Base-by-base conservation (phyloP, 441 rosid species). In the Oxalis stricta region DNA sequence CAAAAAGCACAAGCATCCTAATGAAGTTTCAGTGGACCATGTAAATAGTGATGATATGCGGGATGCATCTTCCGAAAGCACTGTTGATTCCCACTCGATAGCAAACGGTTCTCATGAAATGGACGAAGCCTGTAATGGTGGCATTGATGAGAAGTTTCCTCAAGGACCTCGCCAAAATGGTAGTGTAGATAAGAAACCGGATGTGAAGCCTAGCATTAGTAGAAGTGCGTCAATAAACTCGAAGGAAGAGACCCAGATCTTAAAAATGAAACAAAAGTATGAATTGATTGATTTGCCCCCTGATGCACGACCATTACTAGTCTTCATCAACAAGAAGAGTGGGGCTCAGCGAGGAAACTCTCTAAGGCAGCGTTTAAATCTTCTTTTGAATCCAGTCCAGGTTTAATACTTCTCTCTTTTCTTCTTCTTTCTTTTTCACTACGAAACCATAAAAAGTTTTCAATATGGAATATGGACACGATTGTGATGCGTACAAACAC, bases 281-380 rank as follows among this genome's bases (percentile, higher is more conserved):
- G 96, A 85, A 65, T 58, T 91, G 64, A 66, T 71, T 47, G 94
- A 91, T 53, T 65, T 91, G 48, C 94, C 93, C 52, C 58, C 86
- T n/a, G 96, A 85, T 68, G 73, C 94, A 50, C 78, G 96, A 54
- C 93, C 93, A 1, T 68, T 89, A 63, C 54, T 89, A 58, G 98
- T 85, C 65, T 89, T 89, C 60, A 71, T 85, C 56, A 85, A 89
- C 63, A 85, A 89, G 71, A 85, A 85, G 72, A 89, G 96, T 64
- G 98, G 96, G 46, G 98, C 96, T 47, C 94, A 82, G 48, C 80
- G 78, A 31, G 96, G 98, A 36, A 86, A 70, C 62, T 73, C 96
- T 20, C 87, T 89, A 26, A 74, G 66, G 57, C 85, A 72, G 41
- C 92, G 95, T 5, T 60, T 89, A 68, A 77, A 82, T 69, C 81